These are phyloP conservation scores for Globisporangium carolinianum DNA, from an alignment of 352 stramenopile species.

Conservation along the genomic window DNA sequence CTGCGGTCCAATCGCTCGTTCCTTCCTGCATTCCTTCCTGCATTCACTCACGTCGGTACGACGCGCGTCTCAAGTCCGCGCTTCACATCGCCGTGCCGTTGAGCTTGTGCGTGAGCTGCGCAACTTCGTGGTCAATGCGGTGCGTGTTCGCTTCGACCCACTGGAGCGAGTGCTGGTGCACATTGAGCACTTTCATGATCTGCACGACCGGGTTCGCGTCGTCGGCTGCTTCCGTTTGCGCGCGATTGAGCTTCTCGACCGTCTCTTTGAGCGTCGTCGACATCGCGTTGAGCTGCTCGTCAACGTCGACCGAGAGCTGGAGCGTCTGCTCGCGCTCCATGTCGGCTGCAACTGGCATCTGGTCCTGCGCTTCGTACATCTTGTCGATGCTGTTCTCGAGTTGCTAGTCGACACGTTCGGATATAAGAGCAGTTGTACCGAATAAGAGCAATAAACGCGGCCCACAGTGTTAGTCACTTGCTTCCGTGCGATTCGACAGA, in stretches of 20 bases:
- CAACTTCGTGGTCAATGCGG: conserved; percentile 60
- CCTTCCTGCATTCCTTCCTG: too few species aligned
- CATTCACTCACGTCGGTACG: too few species aligned
- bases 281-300: conserved; percentile 85
- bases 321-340: conserved; percentile 84
- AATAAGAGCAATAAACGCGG: background rate
- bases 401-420: conserved; percentile 32
- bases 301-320: conserved; percentile 80
- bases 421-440: conserved; percentile 1
- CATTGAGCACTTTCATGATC: conserved; percentile 87
- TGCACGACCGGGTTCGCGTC: conserved; percentile 77
- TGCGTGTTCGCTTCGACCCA: conserved; percentile 77
- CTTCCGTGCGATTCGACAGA: too few species aligned
- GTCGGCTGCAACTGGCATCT: conserved; percentile 78
- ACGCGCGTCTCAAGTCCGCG: too few species aligned
- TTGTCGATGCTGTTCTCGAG: conserved; percentile 86
- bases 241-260: conserved; percentile 83
- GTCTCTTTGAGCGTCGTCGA: conserved; percentile 84
- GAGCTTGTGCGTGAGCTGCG: conserved; percentile 58
- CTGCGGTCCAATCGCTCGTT: too few species aligned
- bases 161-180: conserved; percentile 85
- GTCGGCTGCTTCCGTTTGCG: conserved; percentile 58
- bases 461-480: background rate
- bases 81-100: conserved; percentile 57
- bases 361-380: conserved; percentile 82